Conservation (phyloP, 2,329 filamentous ascomycete genomes). For the Colletotrichum tropicicola region DNA sequence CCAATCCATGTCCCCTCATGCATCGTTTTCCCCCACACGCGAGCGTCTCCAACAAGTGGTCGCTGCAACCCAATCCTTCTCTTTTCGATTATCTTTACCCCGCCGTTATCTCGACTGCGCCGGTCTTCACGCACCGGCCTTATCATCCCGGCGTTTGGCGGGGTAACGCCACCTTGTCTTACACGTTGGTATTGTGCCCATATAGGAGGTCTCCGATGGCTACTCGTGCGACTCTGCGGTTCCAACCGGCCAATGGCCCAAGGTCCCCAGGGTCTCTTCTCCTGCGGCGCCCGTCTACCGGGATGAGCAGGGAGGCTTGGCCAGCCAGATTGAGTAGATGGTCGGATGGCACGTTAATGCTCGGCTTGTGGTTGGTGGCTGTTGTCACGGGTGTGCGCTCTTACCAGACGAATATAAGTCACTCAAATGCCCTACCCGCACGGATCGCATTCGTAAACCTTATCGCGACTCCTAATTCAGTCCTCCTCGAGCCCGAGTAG, state of each 20-base stretch:
- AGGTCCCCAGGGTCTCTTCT: background rate
- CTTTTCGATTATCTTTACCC: conserved; percentile 23
- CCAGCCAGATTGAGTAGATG: background rate
- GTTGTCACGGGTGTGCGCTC: background rate
- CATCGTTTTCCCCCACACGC: conserved; percentile 19
- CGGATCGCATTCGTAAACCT: conserved; percentile 12
- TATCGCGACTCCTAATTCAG: conserved; percentile 12
- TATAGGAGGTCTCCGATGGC: conserved; percentile 25
- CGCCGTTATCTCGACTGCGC: conserved; percentile 26
- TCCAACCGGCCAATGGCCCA: background rate
- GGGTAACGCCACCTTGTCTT: conserved; percentile 23
- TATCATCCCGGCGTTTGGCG: conserved; percentile 17
- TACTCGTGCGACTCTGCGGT: conserved; percentile 3
- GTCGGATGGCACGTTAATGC: background rate
- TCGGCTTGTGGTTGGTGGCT: conserved; percentile 18
- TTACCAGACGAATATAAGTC: conserved; percentile 18
- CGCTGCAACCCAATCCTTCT: conserved; percentile 17
- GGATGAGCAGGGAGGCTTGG: conserved; percentile 4
- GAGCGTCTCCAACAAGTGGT: conserved; percentile 12
- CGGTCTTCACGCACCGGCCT: background rate
- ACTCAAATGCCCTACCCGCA: background rate
- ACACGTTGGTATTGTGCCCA: conserved; percentile 19
- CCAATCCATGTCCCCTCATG: conserved; percentile 19
- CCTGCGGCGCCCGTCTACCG: background rate
- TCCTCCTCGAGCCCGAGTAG: background rate